Conservation (phyloP, 2,329 filamentous ascomycete species). For the Lecanicillium sp. region DNA sequence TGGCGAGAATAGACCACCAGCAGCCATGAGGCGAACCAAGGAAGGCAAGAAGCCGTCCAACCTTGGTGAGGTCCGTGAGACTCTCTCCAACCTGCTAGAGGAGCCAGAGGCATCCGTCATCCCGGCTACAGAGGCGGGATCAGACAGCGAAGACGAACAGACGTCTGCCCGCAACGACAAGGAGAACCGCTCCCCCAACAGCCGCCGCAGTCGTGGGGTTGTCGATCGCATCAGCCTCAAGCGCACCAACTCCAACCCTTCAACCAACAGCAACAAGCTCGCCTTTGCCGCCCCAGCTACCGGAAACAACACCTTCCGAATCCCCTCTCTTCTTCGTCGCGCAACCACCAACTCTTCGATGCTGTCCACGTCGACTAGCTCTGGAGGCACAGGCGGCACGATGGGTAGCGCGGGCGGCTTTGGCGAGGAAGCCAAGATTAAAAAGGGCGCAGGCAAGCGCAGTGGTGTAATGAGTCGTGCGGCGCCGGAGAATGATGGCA, state of each 20-base stretch:
- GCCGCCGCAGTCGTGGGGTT: conserved; percentile 33
- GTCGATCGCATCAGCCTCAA: conserved; percentile 70
- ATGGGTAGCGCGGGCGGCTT: conserved; percentile 24
- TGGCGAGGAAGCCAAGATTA: conserved; percentile 46
- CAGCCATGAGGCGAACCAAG: conserved; percentile 54
- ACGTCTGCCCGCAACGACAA: conserved; percentile 32
- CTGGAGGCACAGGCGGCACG: conserved; percentile 4
- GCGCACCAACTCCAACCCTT: conserved; percentile 36
- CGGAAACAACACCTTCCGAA: conserved; percentile 44
- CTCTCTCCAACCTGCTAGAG: conserved; percentile 76
- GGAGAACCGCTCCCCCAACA: conserved; percentile 35
- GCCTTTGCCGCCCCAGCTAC: conserved; percentile 45
- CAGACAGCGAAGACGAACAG: conserved; percentile 34
- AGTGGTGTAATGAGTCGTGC: conserved; percentile 51
- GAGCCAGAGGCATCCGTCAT: conserved; percentile 46
- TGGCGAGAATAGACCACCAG: conserved; percentile 42
- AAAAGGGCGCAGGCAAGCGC: conserved; percentile 51
- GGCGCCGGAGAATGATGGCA: conserved; percentile 49
- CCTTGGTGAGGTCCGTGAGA: conserved; percentile 73
- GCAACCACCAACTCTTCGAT: conserved; percentile 60
- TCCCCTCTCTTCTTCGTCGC: conserved; percentile 62
- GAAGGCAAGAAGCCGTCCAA: conserved; percentile 60
- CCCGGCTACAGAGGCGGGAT: conserved; percentile 29
- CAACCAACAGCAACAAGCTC: conserved; percentile 30
- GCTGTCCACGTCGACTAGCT: conserved; percentile 20